Evolutionary conservation across 192 early-diverging fungal species (phyloP), one percentile per base, ranked within the genome.

Genomic region (Gonapodya prolifera): DNA sequence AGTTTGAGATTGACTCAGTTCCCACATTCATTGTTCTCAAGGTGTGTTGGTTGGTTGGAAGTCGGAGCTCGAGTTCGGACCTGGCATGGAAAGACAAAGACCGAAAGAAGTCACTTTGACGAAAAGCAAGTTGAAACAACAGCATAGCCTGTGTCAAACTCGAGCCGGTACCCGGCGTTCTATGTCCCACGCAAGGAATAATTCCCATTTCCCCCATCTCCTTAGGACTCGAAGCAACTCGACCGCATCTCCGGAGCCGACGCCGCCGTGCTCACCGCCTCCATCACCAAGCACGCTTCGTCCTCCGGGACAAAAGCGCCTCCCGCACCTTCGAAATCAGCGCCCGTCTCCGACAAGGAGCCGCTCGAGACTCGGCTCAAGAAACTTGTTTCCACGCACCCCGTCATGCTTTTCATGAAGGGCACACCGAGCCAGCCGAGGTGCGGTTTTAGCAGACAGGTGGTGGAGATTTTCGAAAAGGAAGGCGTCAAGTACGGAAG

Each of bases 331-430:
- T n/a, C 75, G 23, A 35, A 2, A 30, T 34, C 75, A n/a, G 75
- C 75, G 8, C 13, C 61, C 13, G 17, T 76, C 18, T n/a, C 17
- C 23, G 18, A 33, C 76, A n/a, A 30, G 28, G 77, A 77, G 61
- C 80, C 76, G 23, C 78, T 87, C 35, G 45, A 83, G 1, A 36
- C 70, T 69, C 76, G 83, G n/a, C 77, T 89, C 23, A 79, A 83
- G 69, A 69, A 78, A 28, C 80, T 89, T 34, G 76, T 70, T 29
- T 76, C 34, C 45, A 79, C 82, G 31, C 78, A 86, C 73, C 86
- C 90, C 17, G 89, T 98, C 23, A 96, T 98, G 95, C 83, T 95
- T n/a, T 97, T 97, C 82, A 96, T 98, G 78, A 98, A 98, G 83
- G 96, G 96, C 33, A 95, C 93, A 17, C 94, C 96, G 13, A 84